These are phyloP conservation scores for Aphanomyces cochlioides DNA, from an alignment of 352 stramenopile genomes.

Conservation along the genomic window DNA sequence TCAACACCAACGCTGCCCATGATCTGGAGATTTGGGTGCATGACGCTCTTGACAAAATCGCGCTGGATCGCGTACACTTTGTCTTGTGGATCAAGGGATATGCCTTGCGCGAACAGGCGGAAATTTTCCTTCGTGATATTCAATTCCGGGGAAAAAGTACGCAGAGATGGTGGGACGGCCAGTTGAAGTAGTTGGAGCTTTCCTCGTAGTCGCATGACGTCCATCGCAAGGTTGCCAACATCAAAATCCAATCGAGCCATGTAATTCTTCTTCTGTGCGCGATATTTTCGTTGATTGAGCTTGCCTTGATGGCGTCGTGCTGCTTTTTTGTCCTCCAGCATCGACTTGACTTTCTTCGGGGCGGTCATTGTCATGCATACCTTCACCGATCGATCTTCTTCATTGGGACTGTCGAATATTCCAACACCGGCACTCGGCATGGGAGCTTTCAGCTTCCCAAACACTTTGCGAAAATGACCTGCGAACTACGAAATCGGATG, in stretches of 20 bases:
- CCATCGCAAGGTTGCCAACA: neutral
- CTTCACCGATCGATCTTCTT: neutral
- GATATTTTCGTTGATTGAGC: constrained; percentile 25
- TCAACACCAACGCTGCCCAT: constrained; percentile 13
- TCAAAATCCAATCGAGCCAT: neutral
- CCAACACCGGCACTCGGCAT: too few relatives aligned
- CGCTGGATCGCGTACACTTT: neutral
- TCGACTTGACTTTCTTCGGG: neutral
- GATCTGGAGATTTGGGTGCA: neutral
- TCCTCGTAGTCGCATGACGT: constrained; percentile 21
- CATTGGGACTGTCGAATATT: too few relatives aligned
- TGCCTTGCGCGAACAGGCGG: constrained; percentile 14
- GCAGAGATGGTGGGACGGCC: neutral
- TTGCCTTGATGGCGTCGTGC: constrained; percentile 24
- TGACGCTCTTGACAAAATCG: constrained; percentile 8
- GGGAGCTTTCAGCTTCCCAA: too few relatives aligned
- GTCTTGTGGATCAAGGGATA: neutral
- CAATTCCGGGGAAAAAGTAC: neutral
- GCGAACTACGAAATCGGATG: too few relatives aligned
- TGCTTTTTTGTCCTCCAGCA: neutral
- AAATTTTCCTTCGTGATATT: constrained; percentile 18
- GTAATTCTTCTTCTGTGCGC: constrained; percentile 10
- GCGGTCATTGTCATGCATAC: constrained; percentile 4
- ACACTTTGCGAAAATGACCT: too few relatives aligned
- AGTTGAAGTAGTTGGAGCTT: constrained; percentile 3